Evolutionary conservation across 768 basidiomycete species (phyloP), one percentile per base, ranked within the genome.

Genomic region (Strobilomyces echinocephalus): DNA sequence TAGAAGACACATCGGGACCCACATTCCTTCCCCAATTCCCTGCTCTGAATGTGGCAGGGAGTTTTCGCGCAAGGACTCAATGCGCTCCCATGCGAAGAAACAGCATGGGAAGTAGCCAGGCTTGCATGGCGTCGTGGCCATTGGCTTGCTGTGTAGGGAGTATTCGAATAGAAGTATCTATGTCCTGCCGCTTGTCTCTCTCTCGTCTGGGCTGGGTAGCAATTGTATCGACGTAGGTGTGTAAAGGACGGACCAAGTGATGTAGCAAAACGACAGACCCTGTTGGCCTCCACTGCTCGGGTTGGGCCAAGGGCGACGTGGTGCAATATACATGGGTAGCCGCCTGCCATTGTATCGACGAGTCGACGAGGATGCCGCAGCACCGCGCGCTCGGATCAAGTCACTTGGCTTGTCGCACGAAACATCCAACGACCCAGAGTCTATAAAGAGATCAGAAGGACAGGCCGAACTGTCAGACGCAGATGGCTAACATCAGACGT

Each of bases 1-100:
- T 7, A 40, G 44, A 0, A 57, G 62, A 0, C 63, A 68, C 24
- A 53, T 58, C 0, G 35, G 12, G 0, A 35, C 9, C 0, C 67
- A 66, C 10, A 3, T 53, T 0, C 9, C 46, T 0, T 5, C 0
- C 10, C 34, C 30, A 2, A 42, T 49, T 12, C 0, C 8, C 11
- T 63, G 57, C 40, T 5, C 16, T 0, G 35, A 15, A 3, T 62
- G 54, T 14, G 26, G 11, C 2, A 56, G 45, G 24, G 1, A 4
- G 0, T 65, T 49, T 20, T 60, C 58, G 8, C 51, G 59, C 1
- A 16, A 1, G 0, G 60, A 62, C 26, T 20, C 53, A 0, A 21
- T 59, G 47, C 57, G 46, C 1, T 30, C 34, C 0, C 66, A 60
- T 18, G 1, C 5, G 5, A 62, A 10, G 49, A 41, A 42, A 6